Base-by-base conservation (phyloP, 352 stramenopile genomes). In the Phytophthora hybrid region DNA sequence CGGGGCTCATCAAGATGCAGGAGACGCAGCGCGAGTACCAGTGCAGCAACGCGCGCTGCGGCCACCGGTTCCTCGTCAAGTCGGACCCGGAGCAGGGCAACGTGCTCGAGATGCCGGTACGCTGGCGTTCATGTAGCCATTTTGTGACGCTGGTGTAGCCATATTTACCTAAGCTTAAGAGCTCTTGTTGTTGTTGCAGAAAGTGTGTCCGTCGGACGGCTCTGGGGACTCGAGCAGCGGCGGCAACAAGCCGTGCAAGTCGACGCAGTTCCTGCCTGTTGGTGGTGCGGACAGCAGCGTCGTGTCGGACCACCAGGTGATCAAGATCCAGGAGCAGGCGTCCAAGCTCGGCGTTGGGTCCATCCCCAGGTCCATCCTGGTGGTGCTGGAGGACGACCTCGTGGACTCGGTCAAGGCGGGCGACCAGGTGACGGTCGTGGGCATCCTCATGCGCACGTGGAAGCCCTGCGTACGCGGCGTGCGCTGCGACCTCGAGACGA, bases 281-380 rank as follows among this genome's bases (percentile, higher is more conserved):
- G 84, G 85, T 14, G 71, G 71, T 16, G 71, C 75, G 11, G 75
- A 80, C 23, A 82, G 82, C 16, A 78, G 81, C 26, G 72, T 91
- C 0, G 82, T 93, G 55, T 90, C 82, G 11, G 85, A 93, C 66
- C 84, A 93, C 68, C 84, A 99, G 75, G 94, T 99, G 76, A 97
- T 99, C 64, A 98, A 99, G 77, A 94, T 99, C 52, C 97, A 99
- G 79, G 97, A 99, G 73, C 89, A 97, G 56, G 91, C 94, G 21
- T 93, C 92, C n/a, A 96, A 94, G 66, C 72, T 98, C 13, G 85
- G 82, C 29, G 87, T 99, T 32, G 97, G 97, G 1, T 97, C 87
- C 37, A 98, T 99, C 62, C 97, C 97, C 2, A 83, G 95, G 34
- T 97, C 91, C 19, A 97, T 99, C 21, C 76, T 98, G 29, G 91